A percentile compares a stretch with the other conserved stretches of the same genome.
Evolutionary conservation across 768 basidiomycete species (phyloP).

Genomic region (Leccinellum rugosiceps): DNA sequence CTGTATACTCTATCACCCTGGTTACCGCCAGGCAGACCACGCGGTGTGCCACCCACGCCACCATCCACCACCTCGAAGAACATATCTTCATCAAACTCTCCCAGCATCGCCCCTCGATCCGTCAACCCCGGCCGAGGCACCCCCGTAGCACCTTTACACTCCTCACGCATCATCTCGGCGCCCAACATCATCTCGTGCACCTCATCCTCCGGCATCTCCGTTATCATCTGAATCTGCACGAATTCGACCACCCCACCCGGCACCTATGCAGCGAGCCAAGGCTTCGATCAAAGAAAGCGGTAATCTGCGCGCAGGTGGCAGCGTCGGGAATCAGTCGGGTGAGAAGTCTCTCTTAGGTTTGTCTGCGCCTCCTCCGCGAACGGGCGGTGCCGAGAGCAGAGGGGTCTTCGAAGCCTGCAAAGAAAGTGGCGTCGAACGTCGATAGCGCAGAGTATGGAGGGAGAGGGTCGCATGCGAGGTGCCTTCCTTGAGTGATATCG

Average conservation of each 20-base stretch:
- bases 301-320: slow-evolving; percentile 53
- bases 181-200: slow-evolving; percentile 58
- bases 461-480: slow-evolving; percentile 81
- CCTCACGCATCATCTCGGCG: slow-evolving; percentile 38
- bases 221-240: slow-evolving; percentile 52
- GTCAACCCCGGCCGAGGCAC: slow-evolving; percentile 21
- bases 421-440: slow-evolving; percentile 72
- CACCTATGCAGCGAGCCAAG: slow-evolving; percentile 54
- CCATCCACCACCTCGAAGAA: slow-evolving; percentile 24
- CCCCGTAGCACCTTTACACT: slow-evolving; percentile 21
- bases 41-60: slow-evolving; percentile 18
- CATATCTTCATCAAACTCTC: slow-evolving; percentile 43
- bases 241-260: slow-evolving; percentile 65
- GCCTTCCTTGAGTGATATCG: slow-evolving; percentile 46
- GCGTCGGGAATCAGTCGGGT: slow-evolving; percentile 58
- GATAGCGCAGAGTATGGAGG: slow-evolving; percentile 64
- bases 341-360: slow-evolving; percentile 47
- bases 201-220: slow-evolving; percentile 53
- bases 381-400: slow-evolving; percentile 29
- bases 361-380: slow-evolving; percentile 40
- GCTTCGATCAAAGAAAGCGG: slow-evolving; percentile 59
- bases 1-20: slow-evolving; percentile 24
- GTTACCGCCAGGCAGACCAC: slow-evolving; percentile 18
- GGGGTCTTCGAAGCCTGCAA: slow-evolving; percentile 58
- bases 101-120: slow-evolving; percentile 35